Conservation (phyloP, 78 protist genomes). For the Isochrysis galbana region DNA sequence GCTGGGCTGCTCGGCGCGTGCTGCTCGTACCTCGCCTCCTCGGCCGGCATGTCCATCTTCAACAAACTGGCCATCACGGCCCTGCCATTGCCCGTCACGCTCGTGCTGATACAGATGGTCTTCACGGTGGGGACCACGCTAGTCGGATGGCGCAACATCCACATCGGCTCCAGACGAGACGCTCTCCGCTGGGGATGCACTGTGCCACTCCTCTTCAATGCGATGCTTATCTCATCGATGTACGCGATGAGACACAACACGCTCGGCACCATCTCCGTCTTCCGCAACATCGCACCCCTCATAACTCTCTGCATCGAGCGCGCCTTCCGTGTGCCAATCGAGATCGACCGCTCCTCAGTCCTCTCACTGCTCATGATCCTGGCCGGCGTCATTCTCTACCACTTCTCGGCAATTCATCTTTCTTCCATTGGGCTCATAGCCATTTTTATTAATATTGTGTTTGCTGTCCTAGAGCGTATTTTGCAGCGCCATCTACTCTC, state of each 20-base stretch:
- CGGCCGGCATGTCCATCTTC: background rate
- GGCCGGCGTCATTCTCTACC: background rate
- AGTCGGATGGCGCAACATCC: background rate
- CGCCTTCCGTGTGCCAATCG: background rate
- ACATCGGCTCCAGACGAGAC: background rate
- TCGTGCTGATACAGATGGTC: background rate
- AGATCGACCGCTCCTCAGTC: background rate
- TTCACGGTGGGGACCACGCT: background rate
- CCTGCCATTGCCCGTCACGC: background rate
- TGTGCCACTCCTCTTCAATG: background rate
- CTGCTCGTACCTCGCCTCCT: background rate
- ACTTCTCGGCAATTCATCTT: background rate
- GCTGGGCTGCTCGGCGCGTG: background rate
- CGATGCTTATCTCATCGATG: background rate
- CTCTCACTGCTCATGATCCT: background rate
- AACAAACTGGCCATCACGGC: background rate
- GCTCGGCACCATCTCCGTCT: background rate
- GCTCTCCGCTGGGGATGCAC: conserved; percentile 7
- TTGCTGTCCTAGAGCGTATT: conserved; percentile 2
- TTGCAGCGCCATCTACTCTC: background rate
- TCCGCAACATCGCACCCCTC: background rate
- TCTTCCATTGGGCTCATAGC: background rate
- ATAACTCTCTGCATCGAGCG: background rate
- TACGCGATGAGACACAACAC: background rate
- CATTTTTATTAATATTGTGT: background rate